Base-by-base conservation (phyloP, 257 asterid genomes). In the Solanum raphanifolium region DNA sequence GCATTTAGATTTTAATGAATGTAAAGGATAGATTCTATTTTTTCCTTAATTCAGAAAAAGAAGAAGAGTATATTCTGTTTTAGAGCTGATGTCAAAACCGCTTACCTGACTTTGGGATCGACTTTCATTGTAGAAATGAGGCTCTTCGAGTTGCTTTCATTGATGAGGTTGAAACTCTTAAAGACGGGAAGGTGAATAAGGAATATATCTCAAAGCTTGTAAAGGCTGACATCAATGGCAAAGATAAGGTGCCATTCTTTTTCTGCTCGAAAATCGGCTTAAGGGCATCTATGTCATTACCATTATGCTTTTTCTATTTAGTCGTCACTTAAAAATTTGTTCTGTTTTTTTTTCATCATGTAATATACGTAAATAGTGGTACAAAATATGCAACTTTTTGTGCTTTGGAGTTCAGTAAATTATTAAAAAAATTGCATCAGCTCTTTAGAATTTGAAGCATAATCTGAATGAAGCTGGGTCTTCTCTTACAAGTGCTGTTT, bases 71-170 rank as follows among this genome's bases (percentile, higher is more conserved):
- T 74, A 21, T 35, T 21, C 82, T 21, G 68, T 81, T 29, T 29
- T 48, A 46, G 85, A 81, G 62, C 66, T 81, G 85, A 46, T 23
- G 27, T 81, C 20, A 79, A 5, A 46, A 29, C 68, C 68, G 12
- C 68, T 27, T 48, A 20, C 20, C 73, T 46, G 72, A 34, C 72
- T 58, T 66, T 73, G 41, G 41, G 72, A 48, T 71, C 11, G 9
- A 86, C 18, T 27, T 72, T n/a, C 84, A 23, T 74, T 86, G 88
- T 85, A 97, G 99, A 88, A 94, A 97, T 89, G 99, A 97, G 93
- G 99, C 99, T 88, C 99, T 97, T 79, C 98, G 99, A 83, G 93
- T 97, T 92, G 99, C 99, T 88, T 97, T 94, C 91, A 96, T 97
- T 36, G 98, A 95, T 83, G 98, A 87, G 91, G 98, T 95, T 85